A percentile compares a stretch with the other conserved stretches of the same genome.
phyloP scores from a whole-genome alignment of 192 early-diverging fungal genomes.

The Spizellomyces sp. region DNA sequence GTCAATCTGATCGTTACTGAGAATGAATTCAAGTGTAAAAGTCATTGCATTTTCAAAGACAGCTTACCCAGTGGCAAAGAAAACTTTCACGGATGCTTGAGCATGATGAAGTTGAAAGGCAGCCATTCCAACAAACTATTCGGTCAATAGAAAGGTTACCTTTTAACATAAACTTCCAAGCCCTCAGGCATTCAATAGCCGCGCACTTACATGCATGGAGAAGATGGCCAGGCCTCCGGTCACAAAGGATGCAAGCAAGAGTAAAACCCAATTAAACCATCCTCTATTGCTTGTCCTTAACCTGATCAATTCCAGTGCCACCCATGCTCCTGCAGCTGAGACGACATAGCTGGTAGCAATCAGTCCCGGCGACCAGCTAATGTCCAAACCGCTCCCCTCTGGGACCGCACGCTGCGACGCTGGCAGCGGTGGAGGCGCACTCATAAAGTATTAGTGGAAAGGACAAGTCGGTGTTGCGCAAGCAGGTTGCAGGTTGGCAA shows the following conservation, averaged over 20 bases:
- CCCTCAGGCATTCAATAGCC: neutral
- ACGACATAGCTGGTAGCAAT: slow-evolving; percentile 18
- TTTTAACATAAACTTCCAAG: neutral
- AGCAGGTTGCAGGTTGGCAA: no score
- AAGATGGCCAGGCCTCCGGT: slow-evolving; percentile 23
- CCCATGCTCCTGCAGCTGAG: slow-evolving; percentile 24
- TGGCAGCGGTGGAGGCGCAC: no score
- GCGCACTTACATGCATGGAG: slow-evolving; percentile 18
- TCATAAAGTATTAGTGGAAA: no score
- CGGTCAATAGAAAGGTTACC: neutral
- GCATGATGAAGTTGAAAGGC: slow-evolving; percentile 16
- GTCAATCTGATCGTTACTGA: neutral
- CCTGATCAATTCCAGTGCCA: slow-evolving; percentile 25
- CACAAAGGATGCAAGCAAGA: slow-evolving; percentile 14
- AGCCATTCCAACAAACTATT: slow-evolving; percentile 27
- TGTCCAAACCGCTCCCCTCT: neutral
- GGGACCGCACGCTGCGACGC: no score
- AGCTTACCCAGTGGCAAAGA: slow-evolving; percentile 5
- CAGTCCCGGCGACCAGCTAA: slow-evolving; percentile 8
- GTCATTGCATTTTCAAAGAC: neutral
- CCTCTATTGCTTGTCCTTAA: slow-evolving; percentile 12
- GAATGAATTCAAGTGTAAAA: no score
- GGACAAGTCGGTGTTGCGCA: no score
- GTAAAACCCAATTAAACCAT: slow-evolving; percentile 24
- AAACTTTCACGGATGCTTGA: neutral